These are phyloP conservation scores for Clarkia xantiana DNA, from an alignment of 345 rosid species.

Conservation along the genomic window DNA sequence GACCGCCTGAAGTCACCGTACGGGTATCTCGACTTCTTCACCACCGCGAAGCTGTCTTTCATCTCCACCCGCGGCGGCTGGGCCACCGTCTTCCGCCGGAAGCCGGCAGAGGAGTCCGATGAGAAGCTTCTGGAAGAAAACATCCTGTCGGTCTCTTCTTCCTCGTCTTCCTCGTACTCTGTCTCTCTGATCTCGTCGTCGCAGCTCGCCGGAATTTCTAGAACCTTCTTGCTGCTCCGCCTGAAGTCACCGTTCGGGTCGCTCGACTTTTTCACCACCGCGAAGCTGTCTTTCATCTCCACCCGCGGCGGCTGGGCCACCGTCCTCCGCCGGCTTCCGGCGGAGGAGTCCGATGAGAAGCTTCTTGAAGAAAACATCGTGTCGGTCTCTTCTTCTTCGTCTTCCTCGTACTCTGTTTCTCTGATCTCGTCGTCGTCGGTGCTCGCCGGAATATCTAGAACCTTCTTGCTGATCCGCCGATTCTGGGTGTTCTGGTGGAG, in stretches of 20 bases:
- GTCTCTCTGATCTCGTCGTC: slow-evolving; percentile 37
- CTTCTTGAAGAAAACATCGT: slow-evolving; percentile 49
- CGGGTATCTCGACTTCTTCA: slow-evolving; percentile 62
- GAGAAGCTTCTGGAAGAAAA: slow-evolving; percentile 58
- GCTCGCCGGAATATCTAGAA: not conserved
- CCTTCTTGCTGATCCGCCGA: not conserved
- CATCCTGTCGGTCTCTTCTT: slow-evolving; percentile 28
- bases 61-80: slow-evolving; percentile 15
- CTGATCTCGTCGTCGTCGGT: slow-evolving; percentile 40
- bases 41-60: slow-evolving; percentile 69
- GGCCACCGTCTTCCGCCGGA: too few species aligned
- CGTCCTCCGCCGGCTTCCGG: slow-evolving; percentile 4
- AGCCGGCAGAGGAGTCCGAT: slow-evolving; percentile 34
- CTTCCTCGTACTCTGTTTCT: slow-evolving; percentile 14
- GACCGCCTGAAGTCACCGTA: slow-evolving; percentile 57
- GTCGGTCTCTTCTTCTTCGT: slow-evolving; percentile 22
- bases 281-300: slow-evolving; percentile 50
- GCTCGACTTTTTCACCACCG: slow-evolving; percentile 66
- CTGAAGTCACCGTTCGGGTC: slow-evolving; percentile 58
- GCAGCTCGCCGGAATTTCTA: slow-evolving; percentile 4
- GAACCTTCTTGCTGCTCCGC: not conserved
- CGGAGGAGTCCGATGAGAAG: slow-evolving; percentile 50
- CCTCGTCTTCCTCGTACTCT: slow-evolving; percentile 10
- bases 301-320: slow-evolving; percentile 9
- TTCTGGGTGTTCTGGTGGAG: slow-evolving; percentile 1